phyloP scores from a whole-genome alignment of 2,329 filamentous ascomycete genomes.

The Curvularia eragrostidis region DNA sequence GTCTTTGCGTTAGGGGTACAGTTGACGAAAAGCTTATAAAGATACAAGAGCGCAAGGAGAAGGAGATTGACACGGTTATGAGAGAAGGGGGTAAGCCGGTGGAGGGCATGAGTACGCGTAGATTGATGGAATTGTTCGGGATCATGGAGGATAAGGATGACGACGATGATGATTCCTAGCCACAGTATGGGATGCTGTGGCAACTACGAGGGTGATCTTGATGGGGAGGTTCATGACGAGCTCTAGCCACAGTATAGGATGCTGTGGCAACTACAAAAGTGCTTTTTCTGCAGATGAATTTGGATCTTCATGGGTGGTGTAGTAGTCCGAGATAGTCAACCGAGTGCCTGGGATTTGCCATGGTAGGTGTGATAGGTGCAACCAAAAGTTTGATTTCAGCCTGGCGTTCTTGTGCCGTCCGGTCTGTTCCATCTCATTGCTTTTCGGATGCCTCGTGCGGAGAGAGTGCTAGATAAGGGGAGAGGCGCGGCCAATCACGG shows the following conservation, averaged over 20 bases:
- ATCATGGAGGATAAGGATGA: conserved; percentile 31
- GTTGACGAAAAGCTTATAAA: conserved; percentile 65
- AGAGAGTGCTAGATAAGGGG: conserved; percentile 16
- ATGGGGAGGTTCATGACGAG: no score
- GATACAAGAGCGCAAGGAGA: conserved; percentile 64
- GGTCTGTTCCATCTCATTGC: neutral
- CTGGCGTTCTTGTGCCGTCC: neutral
- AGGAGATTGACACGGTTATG: conserved; percentile 53
- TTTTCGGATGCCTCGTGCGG: conserved; percentile 6
- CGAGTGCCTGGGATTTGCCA: neutral
- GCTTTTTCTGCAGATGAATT: neutral
- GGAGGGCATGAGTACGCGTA: conserved; percentile 43
- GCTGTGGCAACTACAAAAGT: neutral
- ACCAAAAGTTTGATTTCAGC: neutral
- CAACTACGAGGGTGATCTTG: no score
- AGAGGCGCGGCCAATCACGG: conserved; percentile 13
- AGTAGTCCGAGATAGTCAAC: neutral
- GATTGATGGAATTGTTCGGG: conserved; percentile 58
- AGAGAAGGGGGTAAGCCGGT: conserved; percentile 49
- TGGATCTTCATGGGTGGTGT: no score
- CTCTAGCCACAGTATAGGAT: no score
- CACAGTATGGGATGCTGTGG: neutral
- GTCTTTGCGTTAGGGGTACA: conserved; percentile 62
- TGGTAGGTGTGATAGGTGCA: no score
- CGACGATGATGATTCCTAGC: conserved; percentile 34